Base-by-base conservation (phyloP, 768 basidiomycete genomes). In the Auricularia sp. region DNA sequence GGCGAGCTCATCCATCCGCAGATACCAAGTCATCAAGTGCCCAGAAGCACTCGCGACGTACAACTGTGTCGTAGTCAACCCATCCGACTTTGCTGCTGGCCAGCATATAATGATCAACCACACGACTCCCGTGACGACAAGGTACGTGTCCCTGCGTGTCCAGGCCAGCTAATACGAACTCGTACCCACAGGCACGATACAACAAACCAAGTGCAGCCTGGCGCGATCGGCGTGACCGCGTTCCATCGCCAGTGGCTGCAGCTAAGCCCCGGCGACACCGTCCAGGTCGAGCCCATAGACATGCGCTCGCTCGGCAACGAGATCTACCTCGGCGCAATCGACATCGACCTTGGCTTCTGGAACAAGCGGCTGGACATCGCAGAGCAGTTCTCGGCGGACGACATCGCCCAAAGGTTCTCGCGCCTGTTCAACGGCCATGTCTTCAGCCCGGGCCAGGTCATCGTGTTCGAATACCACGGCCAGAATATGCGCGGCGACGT, bases 161-260 rank as follows among this genome's bases (percentile, higher is more conserved):
- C 36, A 16, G 62, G 59, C 21, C 58, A 29, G 29, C 23, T 36
- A 61, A 42, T 56, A 39, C 21, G 63, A 56, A 14, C 23, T 47
- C 29, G 29, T 29, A 29, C 29, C 29, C 29, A 29, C 69, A 95
- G 92, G 58, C 87, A 91, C 67, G 92, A 95, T 69, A 84, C 87
- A 66, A 89, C 90, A 1, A 84, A 83, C 3, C 86, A 83, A 66
- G 72, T 99, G 3, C 75, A 76, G 3, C 84, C 85, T 0, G 88
- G 91, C 3, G 75, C 77, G 1, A 80, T 98, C 35, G 93, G 88
- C n/a, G 85, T 87, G 5, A 88, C 90, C 35, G 80, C 84, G 29
- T 76, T 85, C 65, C 91, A 93, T 65, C 84, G 97, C 10, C 86
- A 91, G 76, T 99, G 93, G 93, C 88, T 94, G 53, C 87, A 87